phyloP scores from a whole-genome alignment of 225 moss, liverwort and hornwort species.

The Rhytidiadelphus loreus region DNA sequence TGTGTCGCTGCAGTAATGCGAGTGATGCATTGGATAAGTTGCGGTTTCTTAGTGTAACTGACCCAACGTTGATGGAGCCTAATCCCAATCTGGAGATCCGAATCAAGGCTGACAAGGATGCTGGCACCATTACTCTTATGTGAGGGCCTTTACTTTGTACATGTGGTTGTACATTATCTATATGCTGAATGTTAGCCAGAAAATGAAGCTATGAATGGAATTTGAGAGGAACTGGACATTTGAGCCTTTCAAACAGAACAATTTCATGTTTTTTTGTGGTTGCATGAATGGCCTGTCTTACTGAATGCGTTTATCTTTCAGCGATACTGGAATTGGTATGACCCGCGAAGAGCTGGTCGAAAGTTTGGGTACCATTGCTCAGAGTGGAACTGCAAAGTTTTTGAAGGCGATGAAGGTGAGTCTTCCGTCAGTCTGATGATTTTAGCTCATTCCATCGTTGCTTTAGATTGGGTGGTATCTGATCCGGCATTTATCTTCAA shows the following conservation, averaged over 20 bases:
- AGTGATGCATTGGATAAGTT: conserved; percentile 97
- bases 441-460: not conserved
- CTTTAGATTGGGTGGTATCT: not conserved
- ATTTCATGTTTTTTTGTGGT: not conserved
- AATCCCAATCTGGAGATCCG: conserved; percentile 78
- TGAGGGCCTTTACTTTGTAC: conserved; percentile 11
- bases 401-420: conserved; percentile 78
- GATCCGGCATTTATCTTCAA: not conserved
- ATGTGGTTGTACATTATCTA: not conserved
- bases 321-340: conserved; percentile 94
- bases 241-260: not conserved
- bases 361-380: conserved; percentile 88
- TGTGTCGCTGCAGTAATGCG: conserved; percentile 56
- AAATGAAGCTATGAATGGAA: not conserved
- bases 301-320: not conserved
- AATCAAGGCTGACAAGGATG: conserved; percentile 56
- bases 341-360: conserved; percentile 73
- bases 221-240: not conserved
- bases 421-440: not conserved
- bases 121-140: conserved; percentile 74
- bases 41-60: conserved; percentile 84
- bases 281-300: not conserved
- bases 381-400: conserved; percentile 97
- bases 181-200: not conserved
- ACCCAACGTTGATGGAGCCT: conserved; percentile 68